phyloP scores from a whole-genome alignment of 192 early-diverging fungal species.

The Linnemannia schmuckeri region DNA sequence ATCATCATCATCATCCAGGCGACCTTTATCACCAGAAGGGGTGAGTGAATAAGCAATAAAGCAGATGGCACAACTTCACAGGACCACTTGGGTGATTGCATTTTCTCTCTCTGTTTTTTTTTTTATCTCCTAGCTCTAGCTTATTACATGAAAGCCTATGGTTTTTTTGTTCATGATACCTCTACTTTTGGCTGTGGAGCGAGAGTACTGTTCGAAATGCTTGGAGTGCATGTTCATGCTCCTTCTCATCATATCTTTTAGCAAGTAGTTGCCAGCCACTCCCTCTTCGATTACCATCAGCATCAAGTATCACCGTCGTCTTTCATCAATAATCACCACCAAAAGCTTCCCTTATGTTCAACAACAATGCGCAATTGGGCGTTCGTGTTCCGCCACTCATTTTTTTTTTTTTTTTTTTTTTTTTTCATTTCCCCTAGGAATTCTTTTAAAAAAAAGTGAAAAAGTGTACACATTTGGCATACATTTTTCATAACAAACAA shows the following conservation, averaged over 20 bases:
- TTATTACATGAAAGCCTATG: not conserved
- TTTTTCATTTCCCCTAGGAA: not conserved
- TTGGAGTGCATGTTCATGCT: not conserved
- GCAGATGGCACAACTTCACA: not conserved
- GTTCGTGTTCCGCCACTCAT: not conserved
- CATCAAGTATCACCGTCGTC: not conserved
- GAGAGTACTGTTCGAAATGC: not conserved
- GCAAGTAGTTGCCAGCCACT: not conserved
- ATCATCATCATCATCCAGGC: not conserved
- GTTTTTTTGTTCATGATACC: not conserved
- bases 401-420: not conserved
- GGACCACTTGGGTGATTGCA: not conserved
- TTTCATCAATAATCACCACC: not conserved
- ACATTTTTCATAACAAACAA: not conserved
- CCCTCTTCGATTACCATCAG: not conserved
- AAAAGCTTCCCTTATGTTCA: too few relatives aligned
- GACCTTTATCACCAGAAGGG: not conserved
- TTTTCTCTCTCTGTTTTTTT: too few relatives aligned
- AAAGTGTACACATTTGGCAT: not conserved
- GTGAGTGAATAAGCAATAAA: not conserved
- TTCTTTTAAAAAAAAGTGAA: not conserved
- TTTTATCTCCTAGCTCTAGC: not conserved
- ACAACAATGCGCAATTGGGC: too few relatives aligned
- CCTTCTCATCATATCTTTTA: not conserved
- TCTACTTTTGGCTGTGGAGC: not conserved